These are phyloP conservation scores for Termitomyces sp. DNA, from an alignment of 1,284 basidiomycete genomes.

Conservation along the genomic window DNA sequence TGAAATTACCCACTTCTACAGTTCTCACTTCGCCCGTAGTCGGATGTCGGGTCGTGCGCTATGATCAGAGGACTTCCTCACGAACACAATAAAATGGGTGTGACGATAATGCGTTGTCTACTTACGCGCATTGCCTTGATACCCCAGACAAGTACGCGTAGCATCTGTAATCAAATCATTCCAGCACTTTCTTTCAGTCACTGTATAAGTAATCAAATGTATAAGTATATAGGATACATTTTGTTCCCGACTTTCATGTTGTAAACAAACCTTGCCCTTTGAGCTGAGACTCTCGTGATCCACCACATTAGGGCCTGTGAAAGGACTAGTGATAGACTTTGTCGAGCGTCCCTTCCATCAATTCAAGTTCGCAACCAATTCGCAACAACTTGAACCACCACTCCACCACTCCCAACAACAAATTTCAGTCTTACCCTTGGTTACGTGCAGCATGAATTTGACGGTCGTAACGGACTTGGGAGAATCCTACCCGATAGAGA, in stretches of 20 bases:
- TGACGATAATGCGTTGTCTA: not conserved
- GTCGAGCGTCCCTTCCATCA: not conserved
- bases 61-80: slow-evolving; percentile 14
- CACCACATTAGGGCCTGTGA: slow-evolving; percentile 7
- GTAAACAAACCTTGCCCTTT: not conserved
- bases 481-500: slow-evolving; percentile 72
- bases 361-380: too few species aligned
- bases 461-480: slow-evolving; percentile 81
- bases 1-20: slow-evolving; percentile 17
- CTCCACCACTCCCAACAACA: slow-evolving; percentile 6
- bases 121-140: slow-evolving; percentile 15
- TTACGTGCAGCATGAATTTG: slow-evolving; percentile 57
- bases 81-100: not conserved
- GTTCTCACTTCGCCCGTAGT: slow-evolving; percentile 43
- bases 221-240: not conserved
- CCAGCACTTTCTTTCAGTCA: slow-evolving; percentile 18
- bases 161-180: slow-evolving; percentile 19
- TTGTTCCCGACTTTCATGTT: too few species aligned
- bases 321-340: slow-evolving; percentile 8
- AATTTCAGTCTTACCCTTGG: slow-evolving; percentile 12
- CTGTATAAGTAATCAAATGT: not conserved
- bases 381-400: not conserved
- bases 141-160: slow-evolving; percentile 10
- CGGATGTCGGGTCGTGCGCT: slow-evolving; percentile 32
- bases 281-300: slow-evolving; percentile 7